Evolutionary conservation across 345 rosid genomes (phyloP).

Genomic region (Linum usitatissimum): DNA sequence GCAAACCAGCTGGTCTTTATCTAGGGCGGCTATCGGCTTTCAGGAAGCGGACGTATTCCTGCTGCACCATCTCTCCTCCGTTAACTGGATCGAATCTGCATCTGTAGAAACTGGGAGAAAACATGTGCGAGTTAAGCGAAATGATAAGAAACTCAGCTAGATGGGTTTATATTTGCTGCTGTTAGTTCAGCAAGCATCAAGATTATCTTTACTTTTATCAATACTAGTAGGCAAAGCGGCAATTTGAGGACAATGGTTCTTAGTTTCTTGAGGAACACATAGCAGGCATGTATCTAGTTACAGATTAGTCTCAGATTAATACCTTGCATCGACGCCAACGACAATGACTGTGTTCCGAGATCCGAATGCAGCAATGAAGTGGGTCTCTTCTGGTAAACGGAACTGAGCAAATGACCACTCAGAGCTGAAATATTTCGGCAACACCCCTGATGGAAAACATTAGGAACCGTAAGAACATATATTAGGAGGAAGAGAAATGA

Average conservation of each 20-base stretch:
- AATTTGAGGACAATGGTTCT: not conserved
- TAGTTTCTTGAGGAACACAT: not conserved
- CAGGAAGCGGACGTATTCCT: conserved; percentile 46
- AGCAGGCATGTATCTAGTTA: too few species aligned
- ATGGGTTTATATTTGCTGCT: not conserved
- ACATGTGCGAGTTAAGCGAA: not conserved
- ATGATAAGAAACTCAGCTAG: not conserved
- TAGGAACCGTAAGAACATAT: conserved; percentile 3
- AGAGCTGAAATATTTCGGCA: conserved; percentile 91
- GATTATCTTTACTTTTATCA: not conserved
- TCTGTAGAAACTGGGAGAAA: conserved; percentile 40
- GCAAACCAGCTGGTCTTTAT: conserved; percentile 8
- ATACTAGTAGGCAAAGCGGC: not conserved
- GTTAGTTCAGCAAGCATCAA: not conserved
- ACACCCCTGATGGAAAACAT: conserved; percentile 42
- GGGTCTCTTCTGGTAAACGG: conserved; percentile 62
- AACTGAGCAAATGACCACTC: conserved; percentile 96
- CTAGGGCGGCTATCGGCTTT: conserved; percentile 24
- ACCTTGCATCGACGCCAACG: conserved; percentile 86
- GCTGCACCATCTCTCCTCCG: conserved; percentile 58
- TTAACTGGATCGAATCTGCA: conserved; percentile 52
- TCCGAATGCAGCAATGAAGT: conserved; percentile 77
- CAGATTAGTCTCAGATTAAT: conserved; percentile 8
- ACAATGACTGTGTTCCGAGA: conserved; percentile 58
- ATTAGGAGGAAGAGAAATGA: not conserved